Evolutionary conservation across 2,329 filamentous ascomycete genomes (phyloP).

Genomic region (Stachybotrys chlorohalonatus): DNA sequence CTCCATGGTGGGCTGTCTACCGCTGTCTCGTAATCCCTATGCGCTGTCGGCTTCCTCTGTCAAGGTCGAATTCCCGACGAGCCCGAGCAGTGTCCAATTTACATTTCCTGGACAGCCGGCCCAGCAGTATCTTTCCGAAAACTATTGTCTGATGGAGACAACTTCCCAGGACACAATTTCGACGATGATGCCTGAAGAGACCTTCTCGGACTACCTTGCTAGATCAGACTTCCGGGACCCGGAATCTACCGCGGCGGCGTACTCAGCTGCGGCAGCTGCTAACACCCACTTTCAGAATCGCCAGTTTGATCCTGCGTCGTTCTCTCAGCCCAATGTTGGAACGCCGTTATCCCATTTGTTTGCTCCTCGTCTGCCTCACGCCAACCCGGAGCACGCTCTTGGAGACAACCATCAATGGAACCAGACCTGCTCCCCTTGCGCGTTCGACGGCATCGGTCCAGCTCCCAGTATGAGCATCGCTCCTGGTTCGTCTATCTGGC

Average conservation of each 20-base stretch:
- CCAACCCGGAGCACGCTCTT: not conserved
- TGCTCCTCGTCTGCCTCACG: not conserved
- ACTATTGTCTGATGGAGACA: not conserved
- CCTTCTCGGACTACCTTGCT: not conserved
- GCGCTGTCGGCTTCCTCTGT: not conserved
- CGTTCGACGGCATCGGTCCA: not conserved
- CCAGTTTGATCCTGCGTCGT: not conserved
- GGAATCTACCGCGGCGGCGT: not conserved
- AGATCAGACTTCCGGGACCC: not conserved
- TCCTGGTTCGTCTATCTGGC: not conserved
- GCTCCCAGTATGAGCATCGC: not conserved
- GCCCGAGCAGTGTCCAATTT: not conserved
- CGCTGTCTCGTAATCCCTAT: not conserved
- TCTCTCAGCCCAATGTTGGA: too few species aligned
- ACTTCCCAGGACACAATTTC: not conserved
- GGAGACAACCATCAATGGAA: not conserved
- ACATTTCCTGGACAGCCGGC: not conserved
- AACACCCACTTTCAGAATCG: not conserved
- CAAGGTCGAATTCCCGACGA: not conserved
- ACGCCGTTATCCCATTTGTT: too few species aligned
- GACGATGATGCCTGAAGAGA: not conserved
- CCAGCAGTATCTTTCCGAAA: not conserved
- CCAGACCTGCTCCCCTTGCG: not conserved
- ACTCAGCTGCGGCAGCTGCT: not conserved
- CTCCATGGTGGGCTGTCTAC: too few species aligned